Conservation (phyloP, 495 filamentous ascomycete species). For the Tuber calosporum region DNA sequence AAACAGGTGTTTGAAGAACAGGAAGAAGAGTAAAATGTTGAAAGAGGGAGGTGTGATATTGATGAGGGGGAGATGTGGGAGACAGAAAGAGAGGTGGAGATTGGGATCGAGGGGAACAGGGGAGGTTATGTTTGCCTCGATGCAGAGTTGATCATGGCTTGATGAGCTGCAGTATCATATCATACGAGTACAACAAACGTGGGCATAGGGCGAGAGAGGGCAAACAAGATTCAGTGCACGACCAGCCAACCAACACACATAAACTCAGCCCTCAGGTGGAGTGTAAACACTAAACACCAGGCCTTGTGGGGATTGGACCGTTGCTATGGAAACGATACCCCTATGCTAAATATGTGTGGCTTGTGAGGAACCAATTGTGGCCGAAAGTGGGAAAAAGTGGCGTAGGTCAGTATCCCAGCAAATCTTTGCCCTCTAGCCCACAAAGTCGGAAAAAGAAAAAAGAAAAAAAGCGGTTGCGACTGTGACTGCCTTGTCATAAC, state of each 20-base stretch:
- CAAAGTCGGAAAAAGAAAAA: too few relatives aligned
- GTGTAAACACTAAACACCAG: not conserved
- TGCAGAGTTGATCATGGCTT: not conserved
- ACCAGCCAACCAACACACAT: not conserved
- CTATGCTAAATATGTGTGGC: not conserved
- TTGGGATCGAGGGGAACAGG: not conserved
- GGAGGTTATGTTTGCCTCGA: conserved; percentile 1
- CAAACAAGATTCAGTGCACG: not conserved
- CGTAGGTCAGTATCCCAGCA: not conserved
- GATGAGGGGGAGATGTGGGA: not conserved
- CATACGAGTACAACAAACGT: conserved; percentile 1
- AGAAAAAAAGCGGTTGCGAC: not conserved
- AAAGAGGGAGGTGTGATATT: not conserved
- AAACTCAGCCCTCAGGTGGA: not conserved
- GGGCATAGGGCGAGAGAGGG: not conserved
- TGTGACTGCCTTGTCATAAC: conserved; percentile 28
- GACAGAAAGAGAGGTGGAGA: not conserved
- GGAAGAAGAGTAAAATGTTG: not conserved
- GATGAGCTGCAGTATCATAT: conserved; percentile 1
- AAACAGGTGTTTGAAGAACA: not conserved
- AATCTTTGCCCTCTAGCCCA: not conserved
- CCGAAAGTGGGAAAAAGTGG: not conserved
- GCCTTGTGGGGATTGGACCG: not conserved
- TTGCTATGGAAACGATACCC: not conserved
- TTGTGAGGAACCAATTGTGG: not conserved